Evolutionary conservation across 768 basidiomycete species (phyloP), one percentile per base, ranked within the genome.

Genomic region (Rhizopogon roseolus): DNA sequence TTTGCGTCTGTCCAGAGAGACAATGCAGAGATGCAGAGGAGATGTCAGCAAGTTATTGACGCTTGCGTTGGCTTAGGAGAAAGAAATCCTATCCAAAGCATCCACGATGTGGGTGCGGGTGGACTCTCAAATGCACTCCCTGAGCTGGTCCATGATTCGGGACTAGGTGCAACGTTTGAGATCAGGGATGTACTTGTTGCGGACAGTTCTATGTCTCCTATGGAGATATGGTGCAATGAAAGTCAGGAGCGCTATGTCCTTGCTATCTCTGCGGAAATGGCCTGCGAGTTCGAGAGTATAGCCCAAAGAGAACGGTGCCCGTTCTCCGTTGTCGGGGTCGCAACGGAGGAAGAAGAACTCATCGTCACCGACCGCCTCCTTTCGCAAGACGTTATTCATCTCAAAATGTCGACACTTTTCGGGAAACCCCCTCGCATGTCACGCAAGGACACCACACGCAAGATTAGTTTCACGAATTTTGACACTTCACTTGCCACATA

Each of bases 151-250:
- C 96, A 98, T 65, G 96, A 98, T 70, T 90, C 94, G 1, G 81
- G 79, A n/a, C 78, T 97, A 5, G 97, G 97, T 7, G 97, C 92
- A 1, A 76, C 66, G 4, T 94, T 98, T 64, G 97, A 99, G 73
- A 95, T 99, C 60, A 78, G 96, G 19, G 90, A 98, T 62, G 86
- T 99, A 6, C 79, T 92, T 25, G 85, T 97, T 39, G 96, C 93
- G 28, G 97, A 98, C 67, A 78, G 81, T 22, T 88, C 89, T 38
- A 92, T 99, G 91, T 94, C 92, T 4, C 97, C 97, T 0, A 98
- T 99, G 96, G 96, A 98, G 73, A 98, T 98, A 48, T 99, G 97
- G 97, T 98, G 97, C 67, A 99, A 99, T 71, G 97, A 99, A 72
- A 89, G 86, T 59, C 97, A 98, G 74, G 97, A 98, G 64, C 86